These are phyloP conservation scores for Starmerella bombicola DNA, from an alignment of 805 yeast genomes.

Conservation along the genomic window DNA sequence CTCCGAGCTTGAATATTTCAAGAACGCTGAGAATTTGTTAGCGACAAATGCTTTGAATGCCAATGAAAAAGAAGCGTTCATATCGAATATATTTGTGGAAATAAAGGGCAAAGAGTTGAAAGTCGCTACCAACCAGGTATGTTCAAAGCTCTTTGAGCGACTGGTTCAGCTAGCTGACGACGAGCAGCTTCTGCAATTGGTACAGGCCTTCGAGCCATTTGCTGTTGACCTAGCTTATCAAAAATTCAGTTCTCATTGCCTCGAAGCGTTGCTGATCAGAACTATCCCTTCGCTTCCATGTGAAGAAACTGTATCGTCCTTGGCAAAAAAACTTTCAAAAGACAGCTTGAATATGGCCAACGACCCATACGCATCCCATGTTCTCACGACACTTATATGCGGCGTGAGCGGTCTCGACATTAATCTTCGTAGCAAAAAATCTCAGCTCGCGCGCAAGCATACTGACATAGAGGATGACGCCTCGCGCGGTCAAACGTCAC, in stretches of 20 bases:
- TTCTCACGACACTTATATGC: constrained; percentile 56
- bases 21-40: constrained; percentile 78
- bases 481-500: constrained; percentile 33
- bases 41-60: constrained; percentile 66
- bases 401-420: constrained; percentile 68
- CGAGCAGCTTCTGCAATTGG: constrained; percentile 51
- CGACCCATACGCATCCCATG: constrained; percentile 84
- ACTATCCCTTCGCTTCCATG: constrained; percentile 62
- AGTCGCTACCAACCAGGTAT: constrained; percentile 83
- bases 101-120: constrained; percentile 80
- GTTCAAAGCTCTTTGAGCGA: constrained; percentile 86
- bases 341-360: constrained; percentile 45
- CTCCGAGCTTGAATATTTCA: constrained; percentile 78
- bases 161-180: constrained; percentile 55
- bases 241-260: constrained; percentile 85
- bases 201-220: constrained; percentile 58
- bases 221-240: constrained; percentile 69
- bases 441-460: constrained; percentile 70
- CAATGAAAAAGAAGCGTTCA: constrained; percentile 64
- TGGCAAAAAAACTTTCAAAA: constrained; percentile 57
- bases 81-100: constrained; percentile 70
- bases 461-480: constrained; percentile 39
- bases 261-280: constrained; percentile 72
- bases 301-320: constrained; percentile 48
- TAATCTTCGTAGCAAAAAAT: constrained; percentile 72